Percentiles rank a stretch among this genome's conserved stretches.
Conservation (phyloP, 257 asterid species). For the Thymus quinquecostatus region DNA sequence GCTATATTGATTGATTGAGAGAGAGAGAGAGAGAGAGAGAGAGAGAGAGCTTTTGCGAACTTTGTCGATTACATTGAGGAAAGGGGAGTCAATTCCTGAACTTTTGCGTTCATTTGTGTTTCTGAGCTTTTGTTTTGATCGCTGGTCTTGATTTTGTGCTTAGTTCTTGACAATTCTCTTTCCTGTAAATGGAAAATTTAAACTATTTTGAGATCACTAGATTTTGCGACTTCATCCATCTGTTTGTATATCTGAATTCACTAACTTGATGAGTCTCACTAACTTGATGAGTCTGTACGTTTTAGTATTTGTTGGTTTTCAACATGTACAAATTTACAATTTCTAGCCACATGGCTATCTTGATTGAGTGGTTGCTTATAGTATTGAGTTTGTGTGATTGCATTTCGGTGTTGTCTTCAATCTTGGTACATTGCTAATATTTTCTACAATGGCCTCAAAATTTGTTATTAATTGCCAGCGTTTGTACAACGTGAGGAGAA, state of each 20-base stretch:
- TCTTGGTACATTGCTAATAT: slow-evolving; percentile 6
- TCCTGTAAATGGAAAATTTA: neutral
- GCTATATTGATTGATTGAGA: neutral
- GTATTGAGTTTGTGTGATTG: neutral
- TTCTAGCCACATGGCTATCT: neutral
- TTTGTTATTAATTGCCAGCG: slow-evolving; percentile 41
- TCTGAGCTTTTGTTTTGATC: neutral
- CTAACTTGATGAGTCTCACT: neutral
- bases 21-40: neutral
- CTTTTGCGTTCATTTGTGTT: neutral
- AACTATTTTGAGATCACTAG: neutral
- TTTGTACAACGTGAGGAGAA: slow-evolving; percentile 44
- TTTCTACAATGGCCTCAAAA: slow-evolving; percentile 18
- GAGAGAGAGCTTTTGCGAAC: neutral
- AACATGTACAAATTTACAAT: neutral
- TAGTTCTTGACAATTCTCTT: neutral
- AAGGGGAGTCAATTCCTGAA: neutral
- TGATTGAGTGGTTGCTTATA: neutral
- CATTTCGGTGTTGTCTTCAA: neutral
- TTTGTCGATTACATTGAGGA: slow-evolving; percentile 5
- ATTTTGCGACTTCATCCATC: neutral
- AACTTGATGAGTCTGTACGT: no score
- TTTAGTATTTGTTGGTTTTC: neutral
- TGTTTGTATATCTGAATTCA: neutral
- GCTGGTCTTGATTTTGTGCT: slow-evolving; percentile 26